Conservation (phyloP, 2,329 filamentous ascomycete species). For the Neoscytalidium dimidiatum region DNA sequence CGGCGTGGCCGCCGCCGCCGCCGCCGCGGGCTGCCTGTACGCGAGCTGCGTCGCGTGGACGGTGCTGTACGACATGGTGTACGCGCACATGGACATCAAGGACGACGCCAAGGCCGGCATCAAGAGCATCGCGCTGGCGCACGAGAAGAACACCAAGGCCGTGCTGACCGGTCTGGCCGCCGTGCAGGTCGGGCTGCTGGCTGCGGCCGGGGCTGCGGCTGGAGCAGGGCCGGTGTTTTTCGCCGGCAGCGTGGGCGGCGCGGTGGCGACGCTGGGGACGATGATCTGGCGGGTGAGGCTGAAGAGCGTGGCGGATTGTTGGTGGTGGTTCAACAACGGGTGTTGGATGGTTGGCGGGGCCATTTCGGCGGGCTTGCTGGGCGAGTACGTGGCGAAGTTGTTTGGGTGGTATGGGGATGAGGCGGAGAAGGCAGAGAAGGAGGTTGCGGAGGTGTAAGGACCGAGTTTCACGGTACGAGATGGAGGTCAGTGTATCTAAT, state of each 20-base stretch:
- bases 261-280: constrained; percentile 53
- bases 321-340: constrained; percentile 66
- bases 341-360: constrained; percentile 63
- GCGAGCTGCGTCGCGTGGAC: constrained; percentile 83
- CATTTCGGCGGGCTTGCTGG: constrained; percentile 56
- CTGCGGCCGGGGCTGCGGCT: constrained; percentile 66
- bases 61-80: constrained; percentile 88
- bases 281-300: constrained; percentile 63
- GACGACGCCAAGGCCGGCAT: constrained; percentile 86
- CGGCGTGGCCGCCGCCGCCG: constrained; percentile 62
- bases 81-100: constrained; percentile 87
- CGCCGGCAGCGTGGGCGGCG: constrained; percentile 59
- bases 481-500: too few species aligned
- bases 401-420: constrained; percentile 16
- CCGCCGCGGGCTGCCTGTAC: constrained; percentile 71
- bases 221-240: constrained; percentile 63
- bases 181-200: constrained; percentile 69
- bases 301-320: constrained; percentile 59
- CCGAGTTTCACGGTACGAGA: neutral
- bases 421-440: neutral
- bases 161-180: constrained; percentile 71
- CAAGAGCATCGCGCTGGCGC: constrained; percentile 82
- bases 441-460: neutral
- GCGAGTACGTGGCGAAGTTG: constrained; percentile 50
- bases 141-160: constrained; percentile 74